These are phyloP conservation scores for Hypoxylon fragiforme DNA, from an alignment of 495 filamentous ascomycete species.

Conservation along the genomic window DNA sequence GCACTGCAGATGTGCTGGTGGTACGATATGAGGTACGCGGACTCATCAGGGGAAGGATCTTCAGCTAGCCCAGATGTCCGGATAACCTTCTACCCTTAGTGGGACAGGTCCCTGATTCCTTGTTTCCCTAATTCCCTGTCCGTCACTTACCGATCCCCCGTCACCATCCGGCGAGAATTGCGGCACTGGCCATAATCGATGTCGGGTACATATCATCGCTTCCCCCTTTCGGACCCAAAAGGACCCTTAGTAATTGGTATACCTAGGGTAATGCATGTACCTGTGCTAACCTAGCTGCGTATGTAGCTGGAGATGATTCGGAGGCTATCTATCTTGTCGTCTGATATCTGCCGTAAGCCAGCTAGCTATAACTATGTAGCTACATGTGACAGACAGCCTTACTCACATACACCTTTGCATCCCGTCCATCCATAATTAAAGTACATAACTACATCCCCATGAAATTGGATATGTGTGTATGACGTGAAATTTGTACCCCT, in stretches of 20 bases:
- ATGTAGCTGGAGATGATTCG: too few relatives aligned
- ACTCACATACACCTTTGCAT: too few relatives aligned
- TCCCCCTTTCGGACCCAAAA: slow-evolving; percentile 14
- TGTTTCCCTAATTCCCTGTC: slow-evolving; percentile 29
- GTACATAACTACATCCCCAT: neutral
- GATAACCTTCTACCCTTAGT: slow-evolving; percentile 32
- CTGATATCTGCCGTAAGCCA: slow-evolving; percentile 10
- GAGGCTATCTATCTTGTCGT: slow-evolving; percentile 1
- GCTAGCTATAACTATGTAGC: too few relatives aligned
- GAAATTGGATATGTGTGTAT: slow-evolving; percentile 1
- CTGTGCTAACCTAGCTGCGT: too few relatives aligned
- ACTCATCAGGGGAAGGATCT: slow-evolving; percentile 26
- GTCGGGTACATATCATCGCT: slow-evolving; percentile 19
- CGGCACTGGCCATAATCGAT: neutral
- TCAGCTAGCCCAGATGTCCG: slow-evolving; percentile 32
- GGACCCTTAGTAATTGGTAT: too few relatives aligned
- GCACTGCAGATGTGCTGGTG: slow-evolving; percentile 6
- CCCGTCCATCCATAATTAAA: too few relatives aligned
- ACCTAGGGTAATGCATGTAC: too few relatives aligned
- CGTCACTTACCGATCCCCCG: slow-evolving; percentile 25
- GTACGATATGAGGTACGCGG: slow-evolving; percentile 31
- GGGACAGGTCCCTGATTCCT: slow-evolving; percentile 32
- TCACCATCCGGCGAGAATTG: slow-evolving; percentile 9
- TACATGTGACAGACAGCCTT: slow-evolving; percentile 23
- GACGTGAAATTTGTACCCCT: slow-evolving; percentile 22